phyloP scores from a whole-genome alignment of 2,329 filamentous ascomycete species.

The Fusarium sp. region DNA sequence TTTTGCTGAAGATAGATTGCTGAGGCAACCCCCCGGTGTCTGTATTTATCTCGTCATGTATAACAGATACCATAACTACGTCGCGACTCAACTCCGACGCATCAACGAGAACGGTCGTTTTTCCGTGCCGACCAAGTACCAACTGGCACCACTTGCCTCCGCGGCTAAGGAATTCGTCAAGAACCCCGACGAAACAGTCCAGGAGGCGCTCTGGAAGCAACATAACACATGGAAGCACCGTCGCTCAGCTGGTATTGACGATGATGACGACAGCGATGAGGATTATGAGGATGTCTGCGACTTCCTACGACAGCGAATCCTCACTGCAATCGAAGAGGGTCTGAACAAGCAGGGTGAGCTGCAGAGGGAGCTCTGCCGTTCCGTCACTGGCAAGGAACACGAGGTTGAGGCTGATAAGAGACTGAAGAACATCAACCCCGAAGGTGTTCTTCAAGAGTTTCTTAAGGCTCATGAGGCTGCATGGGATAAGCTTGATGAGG shows the following conservation, averaged over 20 bases:
- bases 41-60: constrained; percentile 77
- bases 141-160: background rate
- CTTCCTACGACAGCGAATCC: background rate
- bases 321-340: background rate
- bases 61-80: constrained; percentile 83
- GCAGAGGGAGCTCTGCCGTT: background rate
- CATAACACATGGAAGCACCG: background rate
- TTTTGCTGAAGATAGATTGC: constrained; percentile 72
- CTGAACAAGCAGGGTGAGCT: background rate
- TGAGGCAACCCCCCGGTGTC: constrained; percentile 75
- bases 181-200: background rate
- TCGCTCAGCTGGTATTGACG: background rate
- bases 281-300: background rate
- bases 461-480: background rate
- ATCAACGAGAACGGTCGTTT: constrained; percentile 59
- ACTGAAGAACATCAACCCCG: background rate
- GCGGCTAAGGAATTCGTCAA: constrained; percentile 4
- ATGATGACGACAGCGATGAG: background rate
- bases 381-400: background rate
- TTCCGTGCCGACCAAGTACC: constrained; percentile 36
- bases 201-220: background rate
- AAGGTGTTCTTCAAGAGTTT: background rate
- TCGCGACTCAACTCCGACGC: constrained; percentile 73
- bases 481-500: background rate
- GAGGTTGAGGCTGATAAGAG: background rate